A percentile compares a stretch with the other conserved stretches of the same genome.
These are phyloP conservation scores for Ganoderma resinaceum DNA, from an alignment of 1,284 basidiomycete genomes.

Conservation along the genomic window DNA sequence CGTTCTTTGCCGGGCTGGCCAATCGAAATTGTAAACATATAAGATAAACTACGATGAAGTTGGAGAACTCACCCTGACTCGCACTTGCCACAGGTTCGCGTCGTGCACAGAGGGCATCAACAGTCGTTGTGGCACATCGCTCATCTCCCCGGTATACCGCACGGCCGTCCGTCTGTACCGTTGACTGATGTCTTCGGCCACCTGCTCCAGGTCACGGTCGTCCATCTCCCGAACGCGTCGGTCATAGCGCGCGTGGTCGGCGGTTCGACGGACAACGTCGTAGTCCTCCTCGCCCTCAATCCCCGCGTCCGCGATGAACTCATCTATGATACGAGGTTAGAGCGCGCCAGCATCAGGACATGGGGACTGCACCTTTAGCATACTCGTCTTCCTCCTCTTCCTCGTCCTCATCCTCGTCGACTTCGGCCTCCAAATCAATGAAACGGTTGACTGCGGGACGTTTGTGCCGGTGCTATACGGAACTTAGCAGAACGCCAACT, in stretches of 20 bases:
- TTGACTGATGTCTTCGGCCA: constrained; percentile 86
- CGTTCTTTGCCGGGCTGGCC: constrained; percentile 87
- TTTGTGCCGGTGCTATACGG: constrained; percentile 65
- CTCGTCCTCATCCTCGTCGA: constrained; percentile 94
- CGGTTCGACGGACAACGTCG: constrained; percentile 63
- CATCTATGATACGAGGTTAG: constrained; percentile 52
- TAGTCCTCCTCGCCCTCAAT: constrained; percentile 75
- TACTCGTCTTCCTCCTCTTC: constrained; percentile 92
- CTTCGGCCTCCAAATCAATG: constrained; percentile 95
- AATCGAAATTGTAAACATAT: neutral
- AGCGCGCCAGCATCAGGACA: neutral
- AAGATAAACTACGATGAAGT: neutral
- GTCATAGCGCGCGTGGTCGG: constrained; percentile 83
- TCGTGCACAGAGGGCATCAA: constrained; percentile 98
- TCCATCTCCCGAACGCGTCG: constrained; percentile 79
- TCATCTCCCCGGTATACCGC: constrained; percentile 89
- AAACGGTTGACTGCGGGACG: constrained; percentile 77
- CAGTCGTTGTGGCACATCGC: constrained; percentile 93
- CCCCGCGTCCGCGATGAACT: constrained; percentile 84
- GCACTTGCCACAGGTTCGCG: constrained; percentile 94
- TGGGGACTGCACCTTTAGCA: constrained; percentile 63
- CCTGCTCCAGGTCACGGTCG: constrained; percentile 86
- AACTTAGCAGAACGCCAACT: constrained; percentile 11
- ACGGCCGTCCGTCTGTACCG: constrained; percentile 78
- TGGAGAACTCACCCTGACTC: constrained; percentile 78